phyloP scores from a whole-genome alignment of 2,329 filamentous ascomycete species.

The Trichoderma oligosporum region DNA sequence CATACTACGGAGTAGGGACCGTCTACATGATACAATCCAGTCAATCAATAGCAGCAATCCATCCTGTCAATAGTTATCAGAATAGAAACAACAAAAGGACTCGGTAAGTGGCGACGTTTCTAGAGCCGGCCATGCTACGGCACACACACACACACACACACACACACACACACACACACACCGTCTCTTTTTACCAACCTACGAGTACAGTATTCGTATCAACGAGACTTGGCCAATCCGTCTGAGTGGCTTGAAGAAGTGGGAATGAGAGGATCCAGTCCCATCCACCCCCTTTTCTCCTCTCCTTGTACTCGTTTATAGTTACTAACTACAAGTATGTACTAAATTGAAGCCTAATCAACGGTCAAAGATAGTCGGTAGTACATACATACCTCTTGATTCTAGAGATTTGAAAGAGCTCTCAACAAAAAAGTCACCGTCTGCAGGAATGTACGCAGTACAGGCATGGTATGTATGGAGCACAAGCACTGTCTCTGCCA shows the following conservation, averaged over 20 bases:
- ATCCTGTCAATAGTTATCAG: constrained; percentile 9
- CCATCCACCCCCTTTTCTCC: constrained; percentile 4
- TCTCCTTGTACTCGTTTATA: neutral
- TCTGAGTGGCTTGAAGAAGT: constrained; percentile 1
- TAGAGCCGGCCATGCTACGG: too few species aligned
- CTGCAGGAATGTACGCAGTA: too few species aligned
- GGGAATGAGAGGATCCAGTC: constrained; percentile 10
- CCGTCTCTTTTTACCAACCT: constrained; percentile 7
- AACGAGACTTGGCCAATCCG: neutral
- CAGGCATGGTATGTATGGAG: too few species aligned
- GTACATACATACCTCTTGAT: too few species aligned
- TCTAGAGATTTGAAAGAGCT: too few species aligned
- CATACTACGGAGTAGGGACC: too few species aligned
- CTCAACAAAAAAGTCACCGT: constrained; percentile 15
- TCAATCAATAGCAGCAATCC: too few species aligned
- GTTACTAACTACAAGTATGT: too few species aligned
- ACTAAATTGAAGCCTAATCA: neutral
- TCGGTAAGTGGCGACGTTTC: too few species aligned
- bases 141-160: too few species aligned
- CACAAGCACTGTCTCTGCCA: neutral
- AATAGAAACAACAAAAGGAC: neutral
- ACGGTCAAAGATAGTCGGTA: neutral
- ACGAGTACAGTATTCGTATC: neutral
- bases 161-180: neutral
- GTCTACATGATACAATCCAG: too few species aligned